Evolutionary conservation across 2,329 filamentous ascomycete genomes (phyloP).

Genomic region (Epichloe typhina): DNA sequence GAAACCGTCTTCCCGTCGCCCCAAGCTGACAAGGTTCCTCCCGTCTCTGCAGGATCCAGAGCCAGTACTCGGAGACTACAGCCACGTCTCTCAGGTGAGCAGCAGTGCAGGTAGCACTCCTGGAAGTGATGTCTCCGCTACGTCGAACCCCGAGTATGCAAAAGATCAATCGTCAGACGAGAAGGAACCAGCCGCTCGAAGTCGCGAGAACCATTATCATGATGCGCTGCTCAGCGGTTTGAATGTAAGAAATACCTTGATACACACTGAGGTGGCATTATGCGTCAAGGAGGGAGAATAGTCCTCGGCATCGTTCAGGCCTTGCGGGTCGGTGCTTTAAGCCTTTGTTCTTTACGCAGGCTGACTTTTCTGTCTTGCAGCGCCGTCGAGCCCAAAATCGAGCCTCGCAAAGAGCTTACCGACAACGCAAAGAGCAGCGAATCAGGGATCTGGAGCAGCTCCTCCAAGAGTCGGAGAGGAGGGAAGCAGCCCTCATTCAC

Average conservation of each 20-base stretch:
- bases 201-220: conserved; percentile 38
- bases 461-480: conserved; percentile 38
- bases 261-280: too few species aligned
- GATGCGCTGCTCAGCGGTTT: conserved; percentile 36
- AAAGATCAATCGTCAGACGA: neutral
- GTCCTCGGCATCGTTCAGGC: too few species aligned
- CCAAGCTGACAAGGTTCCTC: too few species aligned
- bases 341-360: neutral
- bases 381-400: conserved; percentile 21
- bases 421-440: conserved; percentile 36
- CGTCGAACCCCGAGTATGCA: neutral
- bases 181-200: conserved; percentile 13
- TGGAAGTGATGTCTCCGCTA: neutral
- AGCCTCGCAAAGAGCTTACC: conserved; percentile 20
- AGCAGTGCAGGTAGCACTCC: conserved; percentile 6
- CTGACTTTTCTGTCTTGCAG: conserved; percentile 5
- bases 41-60: neutral
- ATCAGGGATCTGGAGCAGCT: conserved; percentile 49
- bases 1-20: too few species aligned
- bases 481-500: conserved; percentile 34
- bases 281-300: too few species aligned
- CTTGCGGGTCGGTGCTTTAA: neutral
- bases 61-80: neutral
- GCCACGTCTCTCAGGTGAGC: neutral
- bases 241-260: conserved; percentile 23